Conservation (phyloP, 306 rosid species). For the Heteromeles arbutifolia region DNA sequence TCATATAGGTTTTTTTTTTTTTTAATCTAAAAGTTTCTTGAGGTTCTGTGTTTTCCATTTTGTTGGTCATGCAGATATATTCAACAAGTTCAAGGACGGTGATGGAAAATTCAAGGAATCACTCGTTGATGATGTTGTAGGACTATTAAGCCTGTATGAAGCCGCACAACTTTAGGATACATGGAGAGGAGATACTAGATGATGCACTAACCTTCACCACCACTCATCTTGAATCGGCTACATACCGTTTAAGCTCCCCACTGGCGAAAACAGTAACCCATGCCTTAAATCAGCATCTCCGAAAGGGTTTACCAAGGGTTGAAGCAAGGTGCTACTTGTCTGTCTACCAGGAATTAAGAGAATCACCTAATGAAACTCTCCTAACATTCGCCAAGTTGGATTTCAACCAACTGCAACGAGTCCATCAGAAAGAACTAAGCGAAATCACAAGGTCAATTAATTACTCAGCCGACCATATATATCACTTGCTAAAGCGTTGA, state of each 20-base stretch:
- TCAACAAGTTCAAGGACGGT: background rate
- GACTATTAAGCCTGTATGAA: constrained; percentile 45
- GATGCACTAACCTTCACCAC: constrained; percentile 34
- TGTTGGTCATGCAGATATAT: constrained; percentile 15
- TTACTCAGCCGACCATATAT: background rate
- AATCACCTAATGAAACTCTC: constrained; percentile 22
- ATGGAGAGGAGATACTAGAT: constrained; percentile 40
- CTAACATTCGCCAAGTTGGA: constrained; percentile 35
- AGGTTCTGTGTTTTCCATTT: no score
- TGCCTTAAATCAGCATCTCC: constrained; percentile 20
- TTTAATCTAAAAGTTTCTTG: no score
- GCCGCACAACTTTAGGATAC: constrained; percentile 29
- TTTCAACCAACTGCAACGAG: constrained; percentile 33
- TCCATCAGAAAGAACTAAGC: constrained; percentile 28
- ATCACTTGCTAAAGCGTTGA: no score
- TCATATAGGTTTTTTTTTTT: no score
- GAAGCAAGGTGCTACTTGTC: constrained; percentile 26
- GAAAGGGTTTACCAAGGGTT: constrained; percentile 18
- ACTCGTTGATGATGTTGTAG: no score
- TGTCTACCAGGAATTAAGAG: constrained; percentile 16
- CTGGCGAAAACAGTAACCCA: no score
- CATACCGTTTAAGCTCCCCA: no score
- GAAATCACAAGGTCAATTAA: constrained; percentile 17
- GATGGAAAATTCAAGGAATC: constrained; percentile 26
- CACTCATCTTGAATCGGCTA: no score